Percentiles rank a stretch among this genome's conserved stretches.
These are phyloP conservation scores for Coleophoma cylindrospora DNA, from an alignment of 2,329 filamentous ascomycete genomes.

Conservation along the genomic window DNA sequence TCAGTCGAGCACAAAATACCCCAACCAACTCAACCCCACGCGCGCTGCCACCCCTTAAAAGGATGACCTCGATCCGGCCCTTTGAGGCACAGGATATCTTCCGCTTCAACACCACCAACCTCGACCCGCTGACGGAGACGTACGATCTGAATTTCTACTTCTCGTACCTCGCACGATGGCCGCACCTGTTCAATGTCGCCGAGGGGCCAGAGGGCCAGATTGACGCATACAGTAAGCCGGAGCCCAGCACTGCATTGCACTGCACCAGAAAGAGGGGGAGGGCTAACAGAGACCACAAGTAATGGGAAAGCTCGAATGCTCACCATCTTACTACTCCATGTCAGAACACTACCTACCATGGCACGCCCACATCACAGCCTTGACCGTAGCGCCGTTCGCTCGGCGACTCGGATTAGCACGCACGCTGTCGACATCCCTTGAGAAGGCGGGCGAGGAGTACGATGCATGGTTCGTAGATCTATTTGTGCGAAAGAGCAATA, in stretches of 20 bases:
- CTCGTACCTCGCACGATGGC: constrained; percentile 94
- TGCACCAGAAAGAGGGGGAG: not conserved
- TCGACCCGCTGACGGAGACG: constrained; percentile 95
- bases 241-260: constrained; percentile 2
- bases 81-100: constrained; percentile 83
- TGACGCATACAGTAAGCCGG: constrained; percentile 78
- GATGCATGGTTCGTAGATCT: constrained; percentile 94
- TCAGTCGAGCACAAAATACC: not conserved
- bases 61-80: constrained; percentile 79
- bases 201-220: constrained; percentile 84
- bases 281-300: constrained; percentile 45
- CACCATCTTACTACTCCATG: constrained; percentile 66
- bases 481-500: constrained; percentile 86
- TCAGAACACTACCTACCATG: constrained; percentile 95
- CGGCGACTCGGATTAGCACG: constrained; percentile 84
- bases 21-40: not conserved
- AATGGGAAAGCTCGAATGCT: constrained; percentile 94
- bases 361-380: constrained; percentile 95
- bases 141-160: constrained; percentile 96
- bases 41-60: not conserved
- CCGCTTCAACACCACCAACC: constrained; percentile 88
- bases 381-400: constrained; percentile 85
- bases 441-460: constrained; percentile 74
- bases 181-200: constrained; percentile 86
- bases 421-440: constrained; percentile 74